A percentile compares a stretch with the other conserved stretches of the same genome.
Conservation (phyloP, 2,329 filamentous ascomycete genomes). For the Cryphonectria japonica region DNA sequence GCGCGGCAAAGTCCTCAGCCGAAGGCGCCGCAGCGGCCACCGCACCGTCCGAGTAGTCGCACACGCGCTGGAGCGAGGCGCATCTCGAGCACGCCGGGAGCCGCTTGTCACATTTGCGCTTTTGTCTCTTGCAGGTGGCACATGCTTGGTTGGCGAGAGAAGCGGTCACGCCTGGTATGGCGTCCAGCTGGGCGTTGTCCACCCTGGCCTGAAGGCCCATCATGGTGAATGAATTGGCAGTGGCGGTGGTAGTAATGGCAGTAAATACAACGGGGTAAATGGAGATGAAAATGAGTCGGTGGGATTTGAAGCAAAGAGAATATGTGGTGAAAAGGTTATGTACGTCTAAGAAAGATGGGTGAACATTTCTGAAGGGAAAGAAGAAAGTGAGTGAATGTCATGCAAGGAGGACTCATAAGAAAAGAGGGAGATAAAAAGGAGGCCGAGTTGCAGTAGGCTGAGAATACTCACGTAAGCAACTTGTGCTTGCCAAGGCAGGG, state of each 20-base stretch:
- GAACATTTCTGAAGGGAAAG: too few relatives aligned
- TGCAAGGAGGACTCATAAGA: not conserved
- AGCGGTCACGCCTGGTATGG: conserved; percentile 19
- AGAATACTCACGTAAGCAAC: not conserved
- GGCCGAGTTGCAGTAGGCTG: not conserved
- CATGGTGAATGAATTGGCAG: not conserved
- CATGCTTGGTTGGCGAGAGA: conserved; percentile 33
- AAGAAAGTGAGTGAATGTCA: not conserved
- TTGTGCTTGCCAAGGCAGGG: not conserved
- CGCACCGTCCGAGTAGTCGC: conserved; percentile 46
- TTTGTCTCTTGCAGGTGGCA: conserved; percentile 44
- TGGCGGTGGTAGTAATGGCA: too few relatives aligned
- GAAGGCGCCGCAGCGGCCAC: conserved; percentile 39
- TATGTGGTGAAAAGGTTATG: not conserved
- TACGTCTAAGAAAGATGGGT: not conserved
- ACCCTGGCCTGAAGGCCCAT: conserved; percentile 5
- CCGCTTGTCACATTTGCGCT: conserved; percentile 56
- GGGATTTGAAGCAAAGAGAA: too few relatives aligned
- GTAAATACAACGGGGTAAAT: not conserved
- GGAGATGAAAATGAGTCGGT: too few relatives aligned
- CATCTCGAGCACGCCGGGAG: conserved; percentile 54
- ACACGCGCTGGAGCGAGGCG: conserved; percentile 44
- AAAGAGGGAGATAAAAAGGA: not conserved
- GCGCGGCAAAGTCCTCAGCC: conserved; percentile 44
- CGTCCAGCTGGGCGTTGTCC: not conserved